Evolutionary conservation across 2,329 filamentous ascomycete genomes (phyloP).

Genomic region (Aspergillus nomiae): DNA sequence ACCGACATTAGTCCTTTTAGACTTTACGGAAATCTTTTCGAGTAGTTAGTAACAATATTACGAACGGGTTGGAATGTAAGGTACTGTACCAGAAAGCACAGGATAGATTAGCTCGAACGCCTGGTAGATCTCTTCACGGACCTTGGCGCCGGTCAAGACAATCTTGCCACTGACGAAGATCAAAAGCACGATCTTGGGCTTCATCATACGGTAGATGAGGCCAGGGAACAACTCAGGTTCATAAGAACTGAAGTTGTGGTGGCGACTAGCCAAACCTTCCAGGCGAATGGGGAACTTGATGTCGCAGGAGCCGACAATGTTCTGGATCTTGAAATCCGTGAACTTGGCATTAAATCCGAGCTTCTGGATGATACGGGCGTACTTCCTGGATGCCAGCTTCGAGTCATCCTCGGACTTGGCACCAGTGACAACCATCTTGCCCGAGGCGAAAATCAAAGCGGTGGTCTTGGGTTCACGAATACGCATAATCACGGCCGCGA

Average conservation of each 20-base stretch:
- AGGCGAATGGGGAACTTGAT: constrained; percentile 99
- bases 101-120: constrained; percentile 97
- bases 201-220: constrained; percentile 99
- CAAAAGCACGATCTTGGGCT: constrained; percentile 96
- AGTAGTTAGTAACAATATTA: constrained; percentile 24
- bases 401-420: constrained; percentile 98
- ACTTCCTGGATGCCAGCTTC: constrained; percentile 95
- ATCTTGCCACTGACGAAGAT: constrained; percentile 99
- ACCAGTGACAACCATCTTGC: constrained; percentile 99
- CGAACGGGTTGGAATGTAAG: not conserved
- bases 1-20: constrained; percentile 35
- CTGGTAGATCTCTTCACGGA: constrained; percentile 96
- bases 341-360: constrained; percentile 99
- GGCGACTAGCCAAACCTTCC: constrained; percentile 91
- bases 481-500: constrained; percentile 98
- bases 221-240: constrained; percentile 98
- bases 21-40: constrained; percentile 64
- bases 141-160: constrained; percentile 94
- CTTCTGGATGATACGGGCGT: constrained; percentile 99
- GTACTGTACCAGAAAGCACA: constrained; percentile 75
- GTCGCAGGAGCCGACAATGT: constrained; percentile 97
- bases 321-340: constrained; percentile 99
- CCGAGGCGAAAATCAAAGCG: constrained; percentile 93
- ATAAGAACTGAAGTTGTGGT: constrained; percentile 99
- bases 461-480: constrained; percentile 99